Evolutionary conservation across 75 land plant genomes (phyloP), one percentile per base, ranked within the genome.

Genomic region (Picea sitchensis): DNA sequence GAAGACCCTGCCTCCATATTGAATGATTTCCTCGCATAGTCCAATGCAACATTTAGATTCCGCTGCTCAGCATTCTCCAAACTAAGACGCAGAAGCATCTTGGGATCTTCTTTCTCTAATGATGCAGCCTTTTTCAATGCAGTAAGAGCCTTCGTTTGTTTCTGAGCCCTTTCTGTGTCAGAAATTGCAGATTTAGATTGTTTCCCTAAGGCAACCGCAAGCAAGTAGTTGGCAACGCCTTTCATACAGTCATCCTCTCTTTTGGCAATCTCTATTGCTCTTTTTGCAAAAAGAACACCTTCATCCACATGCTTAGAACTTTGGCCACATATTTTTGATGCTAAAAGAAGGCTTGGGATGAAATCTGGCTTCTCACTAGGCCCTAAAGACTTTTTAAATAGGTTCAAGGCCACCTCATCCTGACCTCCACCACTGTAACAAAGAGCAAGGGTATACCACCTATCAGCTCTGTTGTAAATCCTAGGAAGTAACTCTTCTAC

Each of bases 1-100:
- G 67, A 80, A 32, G 91, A 84, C 21, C 99, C 98, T 79, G 84
- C 92, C 63, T 91, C 96, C 59, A 90, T 57, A 77, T 89, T 91
- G 63, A 96, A 18, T 44, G 87, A 81, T 58, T 82, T 73, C 81
- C 90, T 94, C 73, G 93, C 98, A 87, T 96, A 90, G 60, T 82
- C 76, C 54, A 94, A 82, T 21, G 99, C 97, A 76, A 61, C 65
- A 84, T 87, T 92, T 74, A 96, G 82, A 77, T 96, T 93, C 51
- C 99, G 84, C 68, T 89, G 96, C 79, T 89, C 90, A 44, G 99
- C 98, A 88, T 89, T 83, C 84, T 94, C 95, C 21, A 94, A 71
- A 63, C 92, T 83, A 34, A 96, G 88, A 82, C 84, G 79, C 59
- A 80, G 89, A 12, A 92, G 67, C 20, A 91, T 56, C 11, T 75